Conservation (phyloP, 2,329 filamentous ascomycete genomes). For the Thielaviopsis cerberus region DNA sequence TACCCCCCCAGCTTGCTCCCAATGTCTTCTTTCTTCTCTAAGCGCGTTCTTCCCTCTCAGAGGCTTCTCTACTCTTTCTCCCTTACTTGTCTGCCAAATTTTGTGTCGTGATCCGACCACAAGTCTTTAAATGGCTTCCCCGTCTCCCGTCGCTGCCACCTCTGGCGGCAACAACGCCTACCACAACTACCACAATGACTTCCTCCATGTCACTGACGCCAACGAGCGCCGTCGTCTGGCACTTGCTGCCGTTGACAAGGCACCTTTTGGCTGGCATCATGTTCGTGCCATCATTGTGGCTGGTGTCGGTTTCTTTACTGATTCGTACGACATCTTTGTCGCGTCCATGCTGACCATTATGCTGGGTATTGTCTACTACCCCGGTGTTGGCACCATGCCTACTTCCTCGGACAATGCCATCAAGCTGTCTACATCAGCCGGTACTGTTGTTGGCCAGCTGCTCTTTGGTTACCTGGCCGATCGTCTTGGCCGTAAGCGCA, state of each 20-base stretch:
- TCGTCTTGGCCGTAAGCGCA: constrained; percentile 52
- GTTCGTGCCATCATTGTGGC: constrained; percentile 59
- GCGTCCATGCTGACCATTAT: constrained; percentile 35
- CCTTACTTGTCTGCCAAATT: background rate
- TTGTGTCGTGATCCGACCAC: too few species aligned
- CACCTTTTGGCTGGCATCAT: constrained; percentile 71
- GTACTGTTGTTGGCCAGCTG: constrained; percentile 67
- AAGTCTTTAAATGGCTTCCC: background rate
- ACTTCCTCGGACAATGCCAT: constrained; percentile 57
- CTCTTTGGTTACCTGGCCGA: constrained; percentile 66
- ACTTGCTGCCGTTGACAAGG: constrained; percentile 65
- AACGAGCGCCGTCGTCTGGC: constrained; percentile 65
- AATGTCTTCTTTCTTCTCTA: background rate
- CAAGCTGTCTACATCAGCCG: constrained; percentile 63
- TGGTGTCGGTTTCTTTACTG: constrained; percentile 77
- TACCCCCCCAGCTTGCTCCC: background rate
- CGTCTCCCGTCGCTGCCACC: constrained; percentile 20
- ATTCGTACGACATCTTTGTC: constrained; percentile 69
- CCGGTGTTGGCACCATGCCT: constrained; percentile 39
- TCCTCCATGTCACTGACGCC: constrained; percentile 43
- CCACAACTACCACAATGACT: constrained; percentile 64
- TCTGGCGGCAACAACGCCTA: constrained; percentile 50
- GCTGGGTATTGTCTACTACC: constrained; percentile 63
- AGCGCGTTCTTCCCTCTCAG: background rate
- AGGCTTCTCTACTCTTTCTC: background rate